Percentiles rank a stretch among this genome's conserved stretches.
These are phyloP conservation scores for Cerrena zonata DNA, from an alignment of 1,284 basidiomycete species.

Conservation along the genomic window DNA sequence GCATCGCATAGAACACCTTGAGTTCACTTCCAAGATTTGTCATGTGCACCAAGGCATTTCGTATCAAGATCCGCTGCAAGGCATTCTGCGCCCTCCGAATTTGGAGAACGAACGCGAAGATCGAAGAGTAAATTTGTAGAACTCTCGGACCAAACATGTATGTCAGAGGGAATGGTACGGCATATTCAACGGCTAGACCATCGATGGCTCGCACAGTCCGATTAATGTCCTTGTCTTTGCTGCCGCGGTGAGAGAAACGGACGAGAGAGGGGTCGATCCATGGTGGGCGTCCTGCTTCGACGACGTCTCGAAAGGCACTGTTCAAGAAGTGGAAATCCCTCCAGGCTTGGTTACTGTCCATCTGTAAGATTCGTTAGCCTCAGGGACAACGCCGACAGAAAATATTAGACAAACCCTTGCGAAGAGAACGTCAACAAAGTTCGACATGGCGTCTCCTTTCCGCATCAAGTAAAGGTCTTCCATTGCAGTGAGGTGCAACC, in stretches of 20 bases:
- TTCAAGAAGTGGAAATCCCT: conserved; percentile 81
- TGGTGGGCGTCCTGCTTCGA: conserved; percentile 41
- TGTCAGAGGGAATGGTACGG: conserved; percentile 74
- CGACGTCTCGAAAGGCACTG: conserved; percentile 64
- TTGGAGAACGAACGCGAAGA: conserved; percentile 76
- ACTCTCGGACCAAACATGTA: conserved; percentile 67
- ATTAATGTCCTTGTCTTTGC: conserved; percentile 35
- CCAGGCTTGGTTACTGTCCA: conserved; percentile 68
- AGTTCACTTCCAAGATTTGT: conserved; percentile 36
- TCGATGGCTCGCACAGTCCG: conserved; percentile 60
- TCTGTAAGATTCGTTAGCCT: conserved; percentile 37
- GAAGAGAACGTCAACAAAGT: conserved; percentile 69
- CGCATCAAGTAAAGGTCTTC: conserved; percentile 74
- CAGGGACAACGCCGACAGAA: background rate
- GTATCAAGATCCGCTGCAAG: conserved; percentile 62
- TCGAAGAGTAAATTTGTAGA: conserved; percentile 57
- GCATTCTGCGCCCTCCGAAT: conserved; percentile 67
- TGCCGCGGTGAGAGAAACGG: conserved; percentile 60
- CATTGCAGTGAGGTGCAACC: conserved; percentile 63
- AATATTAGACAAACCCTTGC: conserved; percentile 52
- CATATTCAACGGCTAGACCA: conserved; percentile 67
- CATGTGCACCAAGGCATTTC: conserved; percentile 35
- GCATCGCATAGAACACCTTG: conserved; percentile 67
- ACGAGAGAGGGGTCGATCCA: conserved; percentile 72
- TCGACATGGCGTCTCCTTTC: conserved; percentile 64